A percentile compares a stretch with the other conserved stretches of the same genome.
Conservation (phyloP, 2,329 filamentous ascomycete species). For the Orbilia javanica region DNA sequence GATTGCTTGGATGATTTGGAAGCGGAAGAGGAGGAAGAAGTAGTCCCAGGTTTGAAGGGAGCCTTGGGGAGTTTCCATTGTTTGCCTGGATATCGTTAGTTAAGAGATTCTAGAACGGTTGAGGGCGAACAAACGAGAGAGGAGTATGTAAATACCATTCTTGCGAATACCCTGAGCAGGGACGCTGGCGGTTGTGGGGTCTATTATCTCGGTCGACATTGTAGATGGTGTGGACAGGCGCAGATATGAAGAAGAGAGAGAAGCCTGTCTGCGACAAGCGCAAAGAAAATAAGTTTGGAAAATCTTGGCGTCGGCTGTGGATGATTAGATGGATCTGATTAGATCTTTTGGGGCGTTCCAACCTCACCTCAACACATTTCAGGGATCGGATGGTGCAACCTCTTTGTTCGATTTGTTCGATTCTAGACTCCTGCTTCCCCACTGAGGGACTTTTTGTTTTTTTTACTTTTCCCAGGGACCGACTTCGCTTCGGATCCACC, state of each 20-base stretch:
- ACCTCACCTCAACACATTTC: constrained; percentile 17
- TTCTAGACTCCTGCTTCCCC: neutral
- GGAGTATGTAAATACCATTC: constrained; percentile 80
- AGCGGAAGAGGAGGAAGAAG: constrained; percentile 79
- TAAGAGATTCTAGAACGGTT: no score
- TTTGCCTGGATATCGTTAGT: constrained; percentile 75
- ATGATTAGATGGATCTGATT: constrained; percentile 17
- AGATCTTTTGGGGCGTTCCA: neutral
- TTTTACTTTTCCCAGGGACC: neutral
- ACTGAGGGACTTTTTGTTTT: constrained; percentile 9
- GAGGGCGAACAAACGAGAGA: neutral
- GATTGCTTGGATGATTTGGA: constrained; percentile 80
- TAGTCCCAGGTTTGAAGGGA: constrained; percentile 82
- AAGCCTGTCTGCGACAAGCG: constrained; percentile 35
- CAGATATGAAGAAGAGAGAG: neutral
- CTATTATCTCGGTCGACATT: constrained; percentile 63
- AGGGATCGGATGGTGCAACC: constrained; percentile 17
- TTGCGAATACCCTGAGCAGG: constrained; percentile 77
- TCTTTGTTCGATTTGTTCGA: neutral
- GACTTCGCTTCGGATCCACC: constrained; percentile 27
- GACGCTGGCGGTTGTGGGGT: constrained; percentile 63
- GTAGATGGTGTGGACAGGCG: constrained; percentile 33
- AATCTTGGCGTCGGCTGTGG: constrained; percentile 13
- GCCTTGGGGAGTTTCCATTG: constrained; percentile 89
- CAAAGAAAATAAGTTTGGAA: neutral